Base-by-base conservation (phyloP, 768 basidiomycete species). In the Pulveroboletus sp. region DNA sequence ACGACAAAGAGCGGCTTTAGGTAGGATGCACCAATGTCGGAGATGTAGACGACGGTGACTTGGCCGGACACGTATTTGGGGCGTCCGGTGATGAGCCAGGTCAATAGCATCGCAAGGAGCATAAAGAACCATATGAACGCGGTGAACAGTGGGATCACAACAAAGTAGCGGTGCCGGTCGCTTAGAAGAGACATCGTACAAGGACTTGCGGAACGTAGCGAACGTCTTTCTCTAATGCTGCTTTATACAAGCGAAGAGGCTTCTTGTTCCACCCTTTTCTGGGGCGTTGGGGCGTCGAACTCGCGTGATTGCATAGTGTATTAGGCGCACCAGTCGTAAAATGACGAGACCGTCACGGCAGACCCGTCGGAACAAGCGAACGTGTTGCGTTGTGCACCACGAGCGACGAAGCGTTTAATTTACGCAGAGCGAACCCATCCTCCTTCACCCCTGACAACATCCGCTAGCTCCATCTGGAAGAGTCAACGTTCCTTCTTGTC, bases 1-100 rank as follows among this genome's bases (percentile, higher is more conserved):
- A 75, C 71, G 43, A 90, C 71, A 59, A 91, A 91, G 33, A 90
- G 74, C 4, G 89, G 88, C 62, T 90, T 89, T 39, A 90, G 70
- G 45, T 76, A 72, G 55, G 76, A 76, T 17, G 89, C 87, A n/a
- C 83, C 87, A 32, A 89, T 68, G 58, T 90, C 86, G 37, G 85
- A 87, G 42, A 90, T 88, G 65, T 84, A 88, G n/a, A 81, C 79
- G 45, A 88, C 79, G 1, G 66, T 65, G 18, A 76, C 76, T 33
- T 81, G 74, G 63, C 77, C 73, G 13, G 82, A 76, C 14, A 73
- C 72, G 57, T 75, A 72, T 48, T 68, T 69, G 21, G 73, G 75
- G 28, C 77, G 71, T 17, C 85, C 84, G n/a, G 74, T 71, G 8
- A 79, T 80, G 21, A 83, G 73, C 85, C 86, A 90, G 27, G 80